Percentiles rank a stretch among this genome's conserved stretches.
Evolutionary conservation across 116 monocot genomes (phyloP).

Genomic region (Posidonia oceanica): DNA sequence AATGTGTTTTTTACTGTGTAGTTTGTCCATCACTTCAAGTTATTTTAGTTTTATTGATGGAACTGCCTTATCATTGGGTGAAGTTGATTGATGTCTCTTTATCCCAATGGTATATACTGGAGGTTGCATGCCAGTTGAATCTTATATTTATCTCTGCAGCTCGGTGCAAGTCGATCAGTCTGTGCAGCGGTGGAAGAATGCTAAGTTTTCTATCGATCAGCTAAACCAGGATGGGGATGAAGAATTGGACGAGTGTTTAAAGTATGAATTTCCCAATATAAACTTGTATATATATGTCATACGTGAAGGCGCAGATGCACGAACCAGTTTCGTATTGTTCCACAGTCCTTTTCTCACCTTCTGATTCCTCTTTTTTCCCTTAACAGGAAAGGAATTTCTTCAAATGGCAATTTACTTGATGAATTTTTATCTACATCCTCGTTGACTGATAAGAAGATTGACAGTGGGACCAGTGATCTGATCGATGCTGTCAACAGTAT

Average conservation of each 20-base stretch:
- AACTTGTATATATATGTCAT: too few relatives aligned
- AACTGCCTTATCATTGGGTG: neutral
- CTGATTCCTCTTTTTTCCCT: neutral
- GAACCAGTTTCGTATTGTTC: neutral
- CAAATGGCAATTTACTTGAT: conserved; percentile 17
- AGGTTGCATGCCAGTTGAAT: neutral
- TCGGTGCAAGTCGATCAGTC: conserved; percentile 34
- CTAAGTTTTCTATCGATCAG: conserved; percentile 23
- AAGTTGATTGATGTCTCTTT: neutral
- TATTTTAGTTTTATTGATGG: neutral
- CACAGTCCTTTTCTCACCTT: neutral
- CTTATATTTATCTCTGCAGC: conserved; percentile 14
- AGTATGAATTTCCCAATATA: conserved; percentile 21
- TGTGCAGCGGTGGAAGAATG: conserved; percentile 26
- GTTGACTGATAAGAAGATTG: conserved; percentile 19
- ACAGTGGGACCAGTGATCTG: conserved; percentile 24
- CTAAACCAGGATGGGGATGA: conserved; percentile 22
- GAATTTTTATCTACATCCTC: conserved; percentile 17
- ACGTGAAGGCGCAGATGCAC: neutral
- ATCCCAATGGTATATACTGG: too few relatives aligned
- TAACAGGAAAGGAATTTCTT: conserved; percentile 26
- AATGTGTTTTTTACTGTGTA: neutral
- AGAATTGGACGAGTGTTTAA: conserved; percentile 21
- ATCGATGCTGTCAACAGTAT: conserved; percentile 26
- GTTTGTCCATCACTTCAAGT: too few relatives aligned